Percentiles rank a stretch among this genome's conserved stretches.
phyloP scores from a whole-genome alignment of 345 rosid genomes.

The Eucalyptus pumila region DNA sequence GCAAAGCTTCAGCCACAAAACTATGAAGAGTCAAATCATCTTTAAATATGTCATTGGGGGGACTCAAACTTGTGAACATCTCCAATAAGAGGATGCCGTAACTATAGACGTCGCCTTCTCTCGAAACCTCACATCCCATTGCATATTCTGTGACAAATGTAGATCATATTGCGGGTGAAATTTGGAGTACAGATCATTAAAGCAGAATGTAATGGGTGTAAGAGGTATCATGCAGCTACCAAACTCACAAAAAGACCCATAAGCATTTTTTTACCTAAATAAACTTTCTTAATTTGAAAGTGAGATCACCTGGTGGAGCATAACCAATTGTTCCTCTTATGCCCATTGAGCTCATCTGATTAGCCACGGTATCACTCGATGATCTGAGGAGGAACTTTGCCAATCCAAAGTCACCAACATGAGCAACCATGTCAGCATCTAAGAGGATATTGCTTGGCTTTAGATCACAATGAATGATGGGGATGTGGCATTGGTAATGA shows the following conservation, averaged over 20 bases:
- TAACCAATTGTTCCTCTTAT: not conserved
- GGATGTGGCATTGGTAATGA: not conserved
- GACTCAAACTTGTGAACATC: not conserved
- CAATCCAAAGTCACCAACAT: not conserved
- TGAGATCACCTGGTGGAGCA: not conserved
- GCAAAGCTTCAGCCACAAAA: not conserved
- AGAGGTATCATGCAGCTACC: not conserved
- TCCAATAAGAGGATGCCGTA: not conserved
- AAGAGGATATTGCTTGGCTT: not conserved
- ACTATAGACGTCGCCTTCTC: not conserved
- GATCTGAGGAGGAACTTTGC: not conserved
- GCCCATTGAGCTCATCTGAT: not conserved
- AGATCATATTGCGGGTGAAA: not conserved
- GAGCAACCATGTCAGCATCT: not conserved
- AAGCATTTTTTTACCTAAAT: not conserved
- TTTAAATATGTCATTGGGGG: not conserved
- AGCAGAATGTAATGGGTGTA: fast-evolving
- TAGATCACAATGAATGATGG: not conserved
- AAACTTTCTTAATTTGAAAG: not conserved
- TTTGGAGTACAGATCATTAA: not conserved
- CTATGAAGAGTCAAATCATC: not conserved
- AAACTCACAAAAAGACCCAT: not conserved
- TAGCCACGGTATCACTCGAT: not conserved
- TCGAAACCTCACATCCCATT: not conserved
- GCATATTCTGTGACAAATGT: not conserved